A percentile compares a stretch with the other conserved stretches of the same genome.
phyloP scores from a whole-genome alignment of 2,329 filamentous ascomycete genomes.

The Acrocalymma vagum region DNA sequence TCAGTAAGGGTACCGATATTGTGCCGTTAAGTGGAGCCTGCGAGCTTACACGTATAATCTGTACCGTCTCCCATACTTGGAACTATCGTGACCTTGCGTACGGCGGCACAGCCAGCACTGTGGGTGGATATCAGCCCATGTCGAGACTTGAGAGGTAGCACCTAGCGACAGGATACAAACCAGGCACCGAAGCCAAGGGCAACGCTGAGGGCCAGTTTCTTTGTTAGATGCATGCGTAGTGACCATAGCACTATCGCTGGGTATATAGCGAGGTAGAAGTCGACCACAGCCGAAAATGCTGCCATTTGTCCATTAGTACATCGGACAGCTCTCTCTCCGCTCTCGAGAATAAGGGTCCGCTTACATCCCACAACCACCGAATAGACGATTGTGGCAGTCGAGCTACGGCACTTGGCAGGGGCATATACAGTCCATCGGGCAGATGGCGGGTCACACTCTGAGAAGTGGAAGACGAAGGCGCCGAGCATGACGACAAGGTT shows the following conservation, averaged over 20 bases:
- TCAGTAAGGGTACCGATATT: background rate
- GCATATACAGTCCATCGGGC: too few species aligned
- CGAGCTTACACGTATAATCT: constrained; percentile 45
- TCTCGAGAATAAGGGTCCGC: constrained; percentile 49
- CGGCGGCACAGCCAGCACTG: constrained; percentile 37
- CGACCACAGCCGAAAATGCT: constrained; percentile 47
- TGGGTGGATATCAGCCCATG: background rate
- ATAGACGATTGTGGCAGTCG: too few species aligned
- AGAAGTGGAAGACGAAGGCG: constrained; percentile 53
- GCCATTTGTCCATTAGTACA: constrained; percentile 52
- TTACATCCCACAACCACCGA: constrained; percentile 50
- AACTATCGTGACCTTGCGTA: constrained; percentile 42
- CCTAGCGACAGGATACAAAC: constrained; percentile 6
- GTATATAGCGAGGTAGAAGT: constrained; percentile 55
- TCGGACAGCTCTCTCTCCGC: constrained; percentile 38
- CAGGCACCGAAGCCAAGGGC: constrained; percentile 53
- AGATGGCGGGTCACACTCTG: constrained; percentile 55
- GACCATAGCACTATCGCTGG: constrained; percentile 48
- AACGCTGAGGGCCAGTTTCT: constrained; percentile 51
- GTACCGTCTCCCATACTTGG: background rate
- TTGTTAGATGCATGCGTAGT: constrained; percentile 49
- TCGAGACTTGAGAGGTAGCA: background rate
- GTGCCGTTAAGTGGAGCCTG: too few species aligned
- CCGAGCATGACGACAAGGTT: constrained; percentile 38
- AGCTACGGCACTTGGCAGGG: too few species aligned